Conservation (phyloP, 2,329 filamentous ascomycete genomes). For the Niveomyces coronatus region DNA sequence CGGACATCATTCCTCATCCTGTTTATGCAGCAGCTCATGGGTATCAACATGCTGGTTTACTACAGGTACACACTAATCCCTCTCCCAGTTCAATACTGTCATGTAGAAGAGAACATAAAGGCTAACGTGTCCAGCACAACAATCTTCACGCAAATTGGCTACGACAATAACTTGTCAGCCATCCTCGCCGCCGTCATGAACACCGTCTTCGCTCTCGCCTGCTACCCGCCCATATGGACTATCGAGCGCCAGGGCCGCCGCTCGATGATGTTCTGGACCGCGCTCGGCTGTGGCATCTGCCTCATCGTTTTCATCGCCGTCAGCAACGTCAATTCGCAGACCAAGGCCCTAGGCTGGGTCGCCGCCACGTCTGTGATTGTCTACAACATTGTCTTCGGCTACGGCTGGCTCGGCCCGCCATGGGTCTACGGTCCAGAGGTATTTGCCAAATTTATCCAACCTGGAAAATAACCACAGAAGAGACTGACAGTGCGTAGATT, state of each 20-base stretch:
- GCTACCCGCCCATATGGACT: too few relatives aligned
- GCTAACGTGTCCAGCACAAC: too few relatives aligned
- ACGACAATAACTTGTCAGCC: too few relatives aligned
- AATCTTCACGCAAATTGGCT: too few relatives aligned
- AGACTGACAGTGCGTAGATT: background rate
- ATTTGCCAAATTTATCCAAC: background rate
- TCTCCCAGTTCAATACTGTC: too few relatives aligned
- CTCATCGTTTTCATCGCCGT: conserved; percentile 2
- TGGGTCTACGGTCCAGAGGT: conserved; percentile 4
- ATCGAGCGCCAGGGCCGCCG: too few relatives aligned
- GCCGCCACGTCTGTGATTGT: background rate
- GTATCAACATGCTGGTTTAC: conserved; percentile 1
- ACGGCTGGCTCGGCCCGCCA: conserved; percentile 1
- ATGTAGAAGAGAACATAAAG: too few relatives aligned
- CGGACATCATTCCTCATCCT: conserved; percentile 1
- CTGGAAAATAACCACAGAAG: background rate
- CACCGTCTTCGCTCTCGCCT: too few relatives aligned
- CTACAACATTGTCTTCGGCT: conserved; percentile 4
- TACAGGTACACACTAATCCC: background rate
- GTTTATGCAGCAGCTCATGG: background rate
- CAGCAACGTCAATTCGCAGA: background rate
- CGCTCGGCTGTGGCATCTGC: background rate
- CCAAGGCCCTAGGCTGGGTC: conserved; percentile 1
- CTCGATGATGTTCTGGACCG: conserved; percentile 1
- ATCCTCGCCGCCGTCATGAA: too few relatives aligned